Conservation (phyloP, 208 protist genomes). For the Tritrichomonas musculus region DNA sequence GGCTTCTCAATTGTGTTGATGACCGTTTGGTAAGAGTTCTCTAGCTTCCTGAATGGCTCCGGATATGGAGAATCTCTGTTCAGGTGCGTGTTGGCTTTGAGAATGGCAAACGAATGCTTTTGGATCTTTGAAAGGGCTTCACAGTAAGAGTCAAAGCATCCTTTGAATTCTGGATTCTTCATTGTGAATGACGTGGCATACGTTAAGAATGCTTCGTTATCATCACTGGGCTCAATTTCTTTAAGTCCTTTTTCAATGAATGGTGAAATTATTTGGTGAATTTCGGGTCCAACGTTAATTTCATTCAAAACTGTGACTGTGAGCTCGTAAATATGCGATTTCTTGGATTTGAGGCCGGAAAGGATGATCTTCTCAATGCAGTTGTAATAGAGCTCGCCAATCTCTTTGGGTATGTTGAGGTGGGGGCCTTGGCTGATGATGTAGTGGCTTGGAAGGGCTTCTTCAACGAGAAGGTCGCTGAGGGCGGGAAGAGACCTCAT, state of each 20-base stretch:
- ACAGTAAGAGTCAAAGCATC: background rate
- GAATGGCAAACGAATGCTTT: background rate
- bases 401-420: background rate
- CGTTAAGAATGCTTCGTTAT: too few relatives aligned
- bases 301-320: background rate
- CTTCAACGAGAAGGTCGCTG: background rate
- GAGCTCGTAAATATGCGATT: background rate
- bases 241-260: too few relatives aligned
- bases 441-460: background rate
- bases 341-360: background rate
- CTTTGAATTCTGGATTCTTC: too few relatives aligned
- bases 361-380: background rate
- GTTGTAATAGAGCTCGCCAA: background rate
- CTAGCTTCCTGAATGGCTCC: background rate
- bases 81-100: background rate
- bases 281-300: too few relatives aligned
- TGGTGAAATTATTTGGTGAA: too few relatives aligned
- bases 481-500: background rate
- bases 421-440: background rate
- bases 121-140: background rate
- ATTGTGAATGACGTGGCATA: too few relatives aligned
- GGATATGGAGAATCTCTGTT: background rate
- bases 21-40: background rate
- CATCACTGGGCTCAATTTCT: too few relatives aligned
- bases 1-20: background rate